Percentiles rank a stretch among this genome's conserved stretches.
These are phyloP conservation scores for Gossypium herbaceum DNA, from an alignment of 345 rosid genomes.

Conservation along the genomic window DNA sequence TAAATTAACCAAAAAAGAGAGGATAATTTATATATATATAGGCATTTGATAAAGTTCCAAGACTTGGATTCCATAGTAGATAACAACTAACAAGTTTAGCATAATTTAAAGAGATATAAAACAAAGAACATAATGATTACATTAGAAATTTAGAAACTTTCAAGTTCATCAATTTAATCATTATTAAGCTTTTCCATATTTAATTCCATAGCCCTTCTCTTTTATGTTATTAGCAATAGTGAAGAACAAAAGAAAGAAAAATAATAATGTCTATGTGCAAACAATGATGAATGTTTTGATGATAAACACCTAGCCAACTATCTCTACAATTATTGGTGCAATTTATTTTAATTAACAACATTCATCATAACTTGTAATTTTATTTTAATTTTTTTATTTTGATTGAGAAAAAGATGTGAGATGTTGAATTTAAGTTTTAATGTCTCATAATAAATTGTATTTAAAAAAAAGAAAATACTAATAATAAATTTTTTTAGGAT, in stretches of 20 bases:
- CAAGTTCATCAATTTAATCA: background rate
- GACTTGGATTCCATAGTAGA: background rate
- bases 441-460: too few relatives aligned
- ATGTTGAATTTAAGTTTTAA: too few relatives aligned
- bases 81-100: background rate
- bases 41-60: background rate
- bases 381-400: too few relatives aligned
- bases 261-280: constrained; percentile 3
- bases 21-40: background rate
- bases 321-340: background rate
- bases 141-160: constrained; percentile 7
- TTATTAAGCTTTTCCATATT: background rate
- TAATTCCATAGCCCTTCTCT: background rate
- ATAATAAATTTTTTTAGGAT: too few relatives aligned
- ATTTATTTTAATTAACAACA: background rate
- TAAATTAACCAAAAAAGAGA: too few relatives aligned
- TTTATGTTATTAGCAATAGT: constrained; percentile 10
- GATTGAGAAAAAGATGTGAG: too few relatives aligned
- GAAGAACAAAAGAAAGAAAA: background rate
- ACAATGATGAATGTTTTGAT: constrained; percentile 22
- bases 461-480: too few relatives aligned
- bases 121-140: background rate
- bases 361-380: background rate
- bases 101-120: background rate
- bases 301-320: background rate